Percentiles rank a stretch among this genome's conserved stretches.
Evolutionary conservation across 1,284 basidiomycete species (phyloP).

Genomic region (Mycena sp.): DNA sequence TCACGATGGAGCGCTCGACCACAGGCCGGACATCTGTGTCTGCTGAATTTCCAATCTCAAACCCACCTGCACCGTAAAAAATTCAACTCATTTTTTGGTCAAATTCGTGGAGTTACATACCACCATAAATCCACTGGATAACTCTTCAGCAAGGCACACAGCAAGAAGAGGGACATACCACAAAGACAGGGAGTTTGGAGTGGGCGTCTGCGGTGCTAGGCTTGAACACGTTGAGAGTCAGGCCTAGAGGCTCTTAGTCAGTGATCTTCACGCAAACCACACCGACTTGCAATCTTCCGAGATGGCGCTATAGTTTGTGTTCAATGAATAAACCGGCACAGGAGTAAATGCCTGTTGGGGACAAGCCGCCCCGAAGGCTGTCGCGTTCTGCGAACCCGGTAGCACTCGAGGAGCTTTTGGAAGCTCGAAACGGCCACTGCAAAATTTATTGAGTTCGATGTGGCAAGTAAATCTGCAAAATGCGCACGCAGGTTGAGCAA

Average conservation of each 20-base stretch:
- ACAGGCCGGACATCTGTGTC: conserved; percentile 7
- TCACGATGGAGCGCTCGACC: conserved; percentile 16
- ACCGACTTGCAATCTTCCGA: conserved; percentile 14
- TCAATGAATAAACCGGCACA: background rate
- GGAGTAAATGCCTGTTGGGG: conserved; percentile 11
- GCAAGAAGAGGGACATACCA: background rate
- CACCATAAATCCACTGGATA: background rate
- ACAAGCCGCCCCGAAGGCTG: conserved; percentile 6
- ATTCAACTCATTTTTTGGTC: no score
- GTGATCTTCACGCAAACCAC: background rate
- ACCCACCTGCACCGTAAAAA: background rate
- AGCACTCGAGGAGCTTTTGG: background rate
- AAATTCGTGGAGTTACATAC: background rate
- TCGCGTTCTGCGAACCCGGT: conserved; percentile 12
- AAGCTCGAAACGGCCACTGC: conserved; percentile 4
- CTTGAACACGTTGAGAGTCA: conserved; percentile 15
- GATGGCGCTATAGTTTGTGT: background rate
- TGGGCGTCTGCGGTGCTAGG: background rate
- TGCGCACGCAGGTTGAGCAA: background rate
- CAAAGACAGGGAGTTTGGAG: conserved; percentile 16
- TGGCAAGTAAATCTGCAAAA: background rate
- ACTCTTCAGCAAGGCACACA: background rate
- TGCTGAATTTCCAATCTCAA: conserved; percentile 2
- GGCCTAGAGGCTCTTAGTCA: background rate
- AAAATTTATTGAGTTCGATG: background rate